These are phyloP conservation scores for Discostella pseudostelligera DNA, from an alignment of 108 stramenopile genomes.

Conservation along the genomic window DNA sequence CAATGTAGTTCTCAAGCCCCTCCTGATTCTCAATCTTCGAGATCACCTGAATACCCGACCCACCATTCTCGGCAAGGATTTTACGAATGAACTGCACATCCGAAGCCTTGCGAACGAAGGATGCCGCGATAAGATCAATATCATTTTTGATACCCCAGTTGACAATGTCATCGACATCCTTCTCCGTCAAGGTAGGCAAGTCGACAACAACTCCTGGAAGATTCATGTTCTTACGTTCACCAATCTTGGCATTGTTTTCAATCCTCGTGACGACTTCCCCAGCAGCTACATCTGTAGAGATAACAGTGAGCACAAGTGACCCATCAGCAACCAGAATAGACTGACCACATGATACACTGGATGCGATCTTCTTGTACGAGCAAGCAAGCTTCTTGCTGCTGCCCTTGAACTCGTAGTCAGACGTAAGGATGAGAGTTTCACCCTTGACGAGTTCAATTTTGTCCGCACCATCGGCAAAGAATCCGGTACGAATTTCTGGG, in stretches of 20 bases:
- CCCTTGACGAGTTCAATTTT: slow-evolving; percentile 65
- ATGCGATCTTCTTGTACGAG: slow-evolving; percentile 69
- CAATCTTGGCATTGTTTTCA: slow-evolving; percentile 78
- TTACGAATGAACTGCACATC: slow-evolving; percentile 88
- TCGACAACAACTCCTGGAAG: slow-evolving; percentile 87
- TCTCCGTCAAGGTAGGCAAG: slow-evolving; percentile 86
- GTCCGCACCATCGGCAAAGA: slow-evolving; percentile 74
- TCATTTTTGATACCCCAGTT: slow-evolving; percentile 81
- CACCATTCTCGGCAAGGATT: slow-evolving; percentile 82
- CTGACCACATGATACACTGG: slow-evolving; percentile 68
- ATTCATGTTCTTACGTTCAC: slow-evolving; percentile 91
- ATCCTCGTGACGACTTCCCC: slow-evolving; percentile 68
- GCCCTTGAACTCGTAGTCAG: slow-evolving; percentile 76
- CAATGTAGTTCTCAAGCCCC: slow-evolving; percentile 91
- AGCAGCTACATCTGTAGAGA: slow-evolving; percentile 50
- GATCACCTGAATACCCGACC: slow-evolving; percentile 91
- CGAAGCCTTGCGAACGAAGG: slow-evolving; percentile 88
- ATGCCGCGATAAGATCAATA: slow-evolving; percentile 97
- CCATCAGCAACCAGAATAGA: slow-evolving; percentile 86
- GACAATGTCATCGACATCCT: slow-evolving; percentile 90
- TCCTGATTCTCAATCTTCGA: slow-evolving; percentile 98
- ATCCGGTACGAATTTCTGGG: slow-evolving; percentile 92
- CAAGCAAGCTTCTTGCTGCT: slow-evolving; percentile 68
- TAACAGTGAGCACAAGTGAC: slow-evolving; percentile 77
- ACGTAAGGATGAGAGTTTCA: slow-evolving; percentile 60